Base-by-base conservation (phyloP, 495 filamentous ascomycete species). In the Penicillium silybi region DNA sequence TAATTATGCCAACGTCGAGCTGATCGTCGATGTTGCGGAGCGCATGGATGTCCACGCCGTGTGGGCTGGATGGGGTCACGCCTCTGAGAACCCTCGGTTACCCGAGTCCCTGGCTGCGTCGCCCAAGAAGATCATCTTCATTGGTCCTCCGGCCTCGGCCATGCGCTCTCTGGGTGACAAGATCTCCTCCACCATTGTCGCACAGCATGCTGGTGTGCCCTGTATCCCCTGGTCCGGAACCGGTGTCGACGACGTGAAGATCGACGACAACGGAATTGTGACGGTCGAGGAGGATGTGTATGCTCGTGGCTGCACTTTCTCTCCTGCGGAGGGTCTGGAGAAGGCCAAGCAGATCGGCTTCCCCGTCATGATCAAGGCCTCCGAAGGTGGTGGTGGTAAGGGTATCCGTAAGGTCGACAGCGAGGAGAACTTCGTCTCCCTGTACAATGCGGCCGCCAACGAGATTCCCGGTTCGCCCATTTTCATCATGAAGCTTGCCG, bases 151-250 rank as follows among this genome's bases (percentile, higher is more conserved):
- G 0, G 92, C 93, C 42, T 97, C 93, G 26, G 93, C 93, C 22
- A 99, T 99, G 93, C 88, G 93, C 62, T 97, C 93, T 9, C 85
- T 99, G 32, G 93, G 93, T 69, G 93, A 99, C 79, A 99, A 99
- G 75, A 99, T 99, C 61, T 99, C 93, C 16, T 99, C 93, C 25
- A 99, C 93, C 29, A 99, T 99, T 69, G 93, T 99, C 49, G 93
- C 93, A 60, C 93, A 99, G 69, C 93, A 99, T 69, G 93, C 93
- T 48, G 81, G 86, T 56, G 95, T 99, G 16, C 93, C 95, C 40
- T 97, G 95, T 71, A 99, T 99, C 64, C 93, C 93, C 4, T 99
- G 93, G 93, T 97, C 92, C 35, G 93, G 93, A 66, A 87, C 86
- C 9, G 93, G 93, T 52, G 92, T 99, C 34, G 82, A 88, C 50